Percentiles rank a stretch among this genome's conserved stretches.
Evolutionary conservation across 2,329 filamentous ascomycete genomes (phyloP).

Genomic region (Arthrinium phaeospermum): DNA sequence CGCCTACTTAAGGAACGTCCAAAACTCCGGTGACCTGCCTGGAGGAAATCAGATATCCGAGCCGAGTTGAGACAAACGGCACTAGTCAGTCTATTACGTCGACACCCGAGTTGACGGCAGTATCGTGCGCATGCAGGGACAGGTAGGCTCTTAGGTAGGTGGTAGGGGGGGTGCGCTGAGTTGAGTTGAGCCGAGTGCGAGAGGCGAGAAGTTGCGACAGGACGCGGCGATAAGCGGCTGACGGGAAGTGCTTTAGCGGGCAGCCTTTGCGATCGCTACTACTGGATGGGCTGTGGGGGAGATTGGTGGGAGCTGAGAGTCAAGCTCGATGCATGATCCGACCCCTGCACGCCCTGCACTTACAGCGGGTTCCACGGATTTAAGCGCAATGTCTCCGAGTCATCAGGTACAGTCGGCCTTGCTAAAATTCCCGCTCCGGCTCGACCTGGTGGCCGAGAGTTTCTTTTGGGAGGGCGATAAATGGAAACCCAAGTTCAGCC

Average conservation of each 20-base stretch:
- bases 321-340: conserved; percentile 21
- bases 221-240: conserved; percentile 5
- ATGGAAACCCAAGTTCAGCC: not conserved
- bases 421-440: not conserved
- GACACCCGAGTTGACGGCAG: not conserved
- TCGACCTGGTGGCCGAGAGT: not conserved
- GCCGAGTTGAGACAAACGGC: not conserved
- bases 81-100: not conserved
- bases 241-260: not conserved
- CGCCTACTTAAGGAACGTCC: conserved; percentile 29
- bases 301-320: not conserved
- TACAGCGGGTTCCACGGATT: conserved; percentile 21
- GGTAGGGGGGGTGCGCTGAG: not conserved
- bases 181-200: conserved; percentile 16
- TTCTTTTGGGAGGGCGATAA: not conserved
- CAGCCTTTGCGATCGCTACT: not conserved
- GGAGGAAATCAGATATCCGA: conserved; percentile 6
- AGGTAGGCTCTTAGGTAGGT: too few relatives aligned
- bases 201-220: not conserved
- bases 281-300: conserved; percentile 16
- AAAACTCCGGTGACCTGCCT: conserved; percentile 6
- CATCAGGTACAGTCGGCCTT: not conserved
- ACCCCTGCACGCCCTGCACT: not conserved
- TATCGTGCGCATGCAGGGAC: conserved; percentile 1
- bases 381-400: conserved; percentile 18